Percentiles rank a stretch among this genome's conserved stretches.
These are phyloP conservation scores for Fusarium annulatum DNA, from an alignment of 2,329 filamentous ascomycete genomes.

Conservation along the genomic window DNA sequence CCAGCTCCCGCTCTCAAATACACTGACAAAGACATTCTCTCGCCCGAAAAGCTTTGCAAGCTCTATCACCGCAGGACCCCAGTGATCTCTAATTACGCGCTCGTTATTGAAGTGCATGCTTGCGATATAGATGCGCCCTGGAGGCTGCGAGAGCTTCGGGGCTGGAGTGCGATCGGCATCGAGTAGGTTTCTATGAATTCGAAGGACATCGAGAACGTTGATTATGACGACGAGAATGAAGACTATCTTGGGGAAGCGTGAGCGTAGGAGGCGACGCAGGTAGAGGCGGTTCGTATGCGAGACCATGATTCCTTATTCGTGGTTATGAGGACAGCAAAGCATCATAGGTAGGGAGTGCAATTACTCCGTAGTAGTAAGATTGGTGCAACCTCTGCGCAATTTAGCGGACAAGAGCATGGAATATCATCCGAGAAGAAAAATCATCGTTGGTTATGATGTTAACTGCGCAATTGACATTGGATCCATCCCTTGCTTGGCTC, in stretches of 20 bases:
- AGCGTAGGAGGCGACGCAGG: constrained; percentile 53
- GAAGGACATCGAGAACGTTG: constrained; percentile 54
- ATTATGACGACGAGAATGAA: constrained; percentile 50
- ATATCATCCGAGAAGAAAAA: neutral
- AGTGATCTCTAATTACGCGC: constrained; percentile 67
- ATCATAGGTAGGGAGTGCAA: constrained; percentile 32
- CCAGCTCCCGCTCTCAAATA: constrained; percentile 76
- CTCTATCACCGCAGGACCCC: constrained; percentile 69
- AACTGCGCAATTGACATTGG: neutral
- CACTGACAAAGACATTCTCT: constrained; percentile 74
- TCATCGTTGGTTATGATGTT: constrained; percentile 5
- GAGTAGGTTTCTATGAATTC: constrained; percentile 50
- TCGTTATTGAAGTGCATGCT: constrained; percentile 77
- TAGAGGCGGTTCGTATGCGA: constrained; percentile 48
- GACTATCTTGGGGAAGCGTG: constrained; percentile 49
- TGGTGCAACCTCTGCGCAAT: neutral
- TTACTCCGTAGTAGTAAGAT: neutral
- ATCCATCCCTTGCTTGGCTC: constrained; percentile 22
- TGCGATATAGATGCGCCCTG: constrained; percentile 71
- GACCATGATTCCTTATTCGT: constrained; percentile 45
- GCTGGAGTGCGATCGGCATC: constrained; percentile 41
- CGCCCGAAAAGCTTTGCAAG: constrained; percentile 67
- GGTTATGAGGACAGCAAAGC: constrained; percentile 33
- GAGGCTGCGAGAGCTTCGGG: constrained; percentile 43
- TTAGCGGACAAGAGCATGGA: neutral